Conservation (phyloP, 2,329 filamentous ascomycete genomes). For the Cytospora chrysosperma region DNA sequence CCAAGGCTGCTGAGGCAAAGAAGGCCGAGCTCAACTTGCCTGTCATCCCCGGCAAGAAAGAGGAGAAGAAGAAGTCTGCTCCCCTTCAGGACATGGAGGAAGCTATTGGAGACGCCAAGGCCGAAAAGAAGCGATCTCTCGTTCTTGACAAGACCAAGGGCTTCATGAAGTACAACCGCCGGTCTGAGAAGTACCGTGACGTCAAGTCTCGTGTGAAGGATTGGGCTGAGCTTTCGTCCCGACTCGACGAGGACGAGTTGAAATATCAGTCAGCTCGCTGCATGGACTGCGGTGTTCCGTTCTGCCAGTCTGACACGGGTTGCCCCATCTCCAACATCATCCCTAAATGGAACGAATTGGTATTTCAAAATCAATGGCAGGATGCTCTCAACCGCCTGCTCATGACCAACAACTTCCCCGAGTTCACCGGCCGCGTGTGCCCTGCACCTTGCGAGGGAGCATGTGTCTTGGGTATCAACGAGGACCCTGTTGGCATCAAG, state of each 20-base stretch:
- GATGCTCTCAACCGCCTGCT: constrained; percentile 88
- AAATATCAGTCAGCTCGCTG: constrained; percentile 96
- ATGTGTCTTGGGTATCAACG: constrained; percentile 93
- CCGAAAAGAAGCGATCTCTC: constrained; percentile 86
- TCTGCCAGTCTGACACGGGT: constrained; percentile 94
- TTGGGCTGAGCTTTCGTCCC: constrained; percentile 86
- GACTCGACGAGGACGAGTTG: constrained; percentile 88
- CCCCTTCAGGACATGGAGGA: constrained; percentile 85
- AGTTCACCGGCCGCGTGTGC: constrained; percentile 96
- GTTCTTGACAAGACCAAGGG: constrained; percentile 97
- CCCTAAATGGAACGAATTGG: constrained; percentile 90
- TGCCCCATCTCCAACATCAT: constrained; percentile 98
- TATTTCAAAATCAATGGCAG: constrained; percentile 76
- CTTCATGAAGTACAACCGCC: constrained; percentile 96
- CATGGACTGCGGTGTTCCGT: constrained; percentile 98
- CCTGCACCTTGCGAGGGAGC: constrained; percentile 95
- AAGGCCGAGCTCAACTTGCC: constrained; percentile 80
- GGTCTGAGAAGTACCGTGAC: constrained; percentile 88
- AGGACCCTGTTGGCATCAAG: constrained; percentile 97
- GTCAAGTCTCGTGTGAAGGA: constrained; percentile 83
- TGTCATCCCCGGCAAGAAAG: constrained; percentile 66
- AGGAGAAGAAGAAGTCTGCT: constrained; percentile 71
- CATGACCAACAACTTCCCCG: constrained; percentile 98
- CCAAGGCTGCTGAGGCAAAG: constrained; percentile 81
- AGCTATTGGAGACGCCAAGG: constrained; percentile 77